Evolutionary conservation across 2,329 filamentous ascomycete genomes (phyloP).

Genomic region (Pyricularia grisea): DNA sequence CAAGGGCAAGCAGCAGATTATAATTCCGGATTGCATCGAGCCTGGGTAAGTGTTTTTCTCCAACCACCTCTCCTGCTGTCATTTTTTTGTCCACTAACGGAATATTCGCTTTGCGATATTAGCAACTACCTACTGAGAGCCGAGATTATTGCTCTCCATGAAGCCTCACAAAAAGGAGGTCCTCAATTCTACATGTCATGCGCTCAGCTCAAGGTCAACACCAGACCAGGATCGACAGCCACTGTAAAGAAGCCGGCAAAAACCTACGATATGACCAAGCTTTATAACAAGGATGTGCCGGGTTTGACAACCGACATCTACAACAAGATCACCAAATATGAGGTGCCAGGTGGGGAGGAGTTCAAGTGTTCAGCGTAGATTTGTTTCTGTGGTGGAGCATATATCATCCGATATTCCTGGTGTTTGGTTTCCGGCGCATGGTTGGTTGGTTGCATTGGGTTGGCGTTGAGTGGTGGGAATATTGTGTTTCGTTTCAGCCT

Average conservation of each 20-base stretch:
- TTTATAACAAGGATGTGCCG: background rate
- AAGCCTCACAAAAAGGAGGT: constrained; percentile 17
- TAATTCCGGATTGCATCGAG: constrained; percentile 27
- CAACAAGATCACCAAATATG: background rate
- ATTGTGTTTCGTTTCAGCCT: background rate
- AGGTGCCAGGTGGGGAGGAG: background rate
- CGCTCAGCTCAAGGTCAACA: constrained; percentile 4
- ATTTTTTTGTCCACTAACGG: background rate
- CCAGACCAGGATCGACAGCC: background rate
- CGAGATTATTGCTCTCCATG: constrained; percentile 34
- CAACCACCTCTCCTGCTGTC: background rate
- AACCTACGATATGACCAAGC: background rate
- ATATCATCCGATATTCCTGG: background rate
- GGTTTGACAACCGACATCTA: background rate
- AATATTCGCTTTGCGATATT: background rate
- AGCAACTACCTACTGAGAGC: constrained; percentile 31
- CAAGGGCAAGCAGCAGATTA: constrained; percentile 25
- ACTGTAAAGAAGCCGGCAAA: background rate
- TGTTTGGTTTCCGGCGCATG: background rate
- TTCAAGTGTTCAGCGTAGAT: background rate
- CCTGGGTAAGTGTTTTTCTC: constrained; percentile 16
- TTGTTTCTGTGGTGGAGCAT: background rate
- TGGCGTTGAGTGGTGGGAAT: background rate
- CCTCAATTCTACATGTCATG: constrained; percentile 17
- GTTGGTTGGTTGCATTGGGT: background rate